These are phyloP conservation scores for Houttuynia cordata DNA, from an alignment of 164 flowering plant genomes.

Conservation along the genomic window DNA sequence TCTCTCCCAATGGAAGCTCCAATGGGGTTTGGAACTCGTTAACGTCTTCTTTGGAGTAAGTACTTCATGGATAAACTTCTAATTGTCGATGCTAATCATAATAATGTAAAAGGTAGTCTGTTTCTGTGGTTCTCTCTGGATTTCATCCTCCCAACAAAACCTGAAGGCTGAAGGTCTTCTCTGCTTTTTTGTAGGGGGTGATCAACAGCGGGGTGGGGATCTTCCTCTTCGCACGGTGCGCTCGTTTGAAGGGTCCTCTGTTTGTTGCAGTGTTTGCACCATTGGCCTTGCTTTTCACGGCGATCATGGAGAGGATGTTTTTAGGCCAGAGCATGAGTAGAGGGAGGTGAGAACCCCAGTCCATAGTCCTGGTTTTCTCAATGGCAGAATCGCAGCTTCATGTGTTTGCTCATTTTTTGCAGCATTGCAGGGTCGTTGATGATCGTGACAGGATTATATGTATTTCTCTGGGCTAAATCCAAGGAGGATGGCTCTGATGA, in stretches of 20 bases:
- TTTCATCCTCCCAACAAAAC: not conserved
- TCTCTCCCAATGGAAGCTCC: not conserved
- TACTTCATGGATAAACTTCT: not conserved
- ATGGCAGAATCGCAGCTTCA: not conserved
- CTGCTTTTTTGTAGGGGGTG: constrained; percentile 3
- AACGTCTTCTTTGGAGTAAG: constrained; percentile 6
- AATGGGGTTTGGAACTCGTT: constrained; percentile 4
- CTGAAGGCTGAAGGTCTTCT: not conserved
- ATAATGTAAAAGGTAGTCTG: too few species aligned
- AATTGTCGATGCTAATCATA: too few species aligned
- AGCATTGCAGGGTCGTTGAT: constrained; percentile 10
- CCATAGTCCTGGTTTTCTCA: not conserved
- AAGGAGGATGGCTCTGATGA: constrained; percentile 2
- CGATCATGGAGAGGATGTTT: constrained; percentile 4
- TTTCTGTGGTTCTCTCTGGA: too few species aligned
- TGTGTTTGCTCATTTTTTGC: not conserved
- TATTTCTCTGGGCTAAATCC: constrained; percentile 10
- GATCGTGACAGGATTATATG: constrained; percentile 9
- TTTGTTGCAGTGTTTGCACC: constrained; percentile 10
- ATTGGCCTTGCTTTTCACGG: constrained; percentile 4
- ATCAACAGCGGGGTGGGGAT: constrained; percentile 7
- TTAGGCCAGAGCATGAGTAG: constrained; percentile 4
- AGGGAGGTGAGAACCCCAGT: constrained; percentile 5
- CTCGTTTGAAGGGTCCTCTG: constrained; percentile 7
- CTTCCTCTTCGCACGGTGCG: constrained; percentile 6